Evolutionary conservation across 768 basidiomycete genomes (phyloP), one percentile per base, ranked within the genome.

Genomic region (Mycena alexandri): DNA sequence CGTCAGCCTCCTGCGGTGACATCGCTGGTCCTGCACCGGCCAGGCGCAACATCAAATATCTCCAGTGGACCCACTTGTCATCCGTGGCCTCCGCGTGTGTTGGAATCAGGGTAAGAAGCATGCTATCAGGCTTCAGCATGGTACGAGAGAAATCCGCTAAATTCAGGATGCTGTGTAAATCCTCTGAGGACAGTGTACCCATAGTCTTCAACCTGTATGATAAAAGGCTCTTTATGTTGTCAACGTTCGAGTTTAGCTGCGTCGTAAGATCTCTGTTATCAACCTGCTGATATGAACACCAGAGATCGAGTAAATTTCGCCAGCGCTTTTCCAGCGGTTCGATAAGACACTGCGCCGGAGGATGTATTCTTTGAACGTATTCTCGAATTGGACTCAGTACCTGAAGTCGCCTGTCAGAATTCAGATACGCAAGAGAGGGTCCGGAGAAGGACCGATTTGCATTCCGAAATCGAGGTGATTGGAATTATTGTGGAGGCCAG

Each of bases 381-480:
- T 55, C 53, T n/a, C 53, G 36, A 22, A 55, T 55, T 17, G 53
- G 53, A 55, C 53, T 55, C 53, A 55, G 41, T 17, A 19, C 53
- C 53, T 41, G 33, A 24, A 55, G 34, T 7, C 53, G 53, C 22
- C 53, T 36, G 24, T 42, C 38, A 42, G 17, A 36, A 17, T 55
- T 36, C 53, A 55, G 34, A 41, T 55, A 55, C 36, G 53, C 53
- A 24, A 55, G 53, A 41, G 53, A 55, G 33, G n/a, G 53, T 55
- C 34, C 17, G 34, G 9, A 55, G 34, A 36, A 55, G 38, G 21
- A 36, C n/a, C 24, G 34, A 55, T 16, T 55, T 36, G 38, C 34
- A 36, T 42, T 55, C 34, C 53, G 21, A 42, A 55, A 55, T 24
- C 9, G 16, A n/a, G 8, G 19, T 11, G 38, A 55, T 55, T n/a